Evolutionary conservation across 345 rosid species (phyloP).

Genomic region (Viola odorata): DNA sequence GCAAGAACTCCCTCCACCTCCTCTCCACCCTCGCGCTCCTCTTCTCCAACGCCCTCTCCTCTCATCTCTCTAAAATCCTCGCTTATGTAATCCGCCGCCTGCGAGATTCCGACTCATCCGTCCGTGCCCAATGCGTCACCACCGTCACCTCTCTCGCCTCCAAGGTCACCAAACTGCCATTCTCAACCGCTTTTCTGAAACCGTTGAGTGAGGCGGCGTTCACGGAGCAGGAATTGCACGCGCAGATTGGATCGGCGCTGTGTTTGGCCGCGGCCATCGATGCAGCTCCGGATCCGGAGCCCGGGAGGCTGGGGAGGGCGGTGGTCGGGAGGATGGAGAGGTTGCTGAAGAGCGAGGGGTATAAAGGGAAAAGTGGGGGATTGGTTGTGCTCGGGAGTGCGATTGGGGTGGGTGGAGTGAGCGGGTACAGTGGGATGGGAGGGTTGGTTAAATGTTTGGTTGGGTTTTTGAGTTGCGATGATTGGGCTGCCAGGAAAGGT

Average conservation of each 20-base stretch:
- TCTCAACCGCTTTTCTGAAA: conserved; percentile 55
- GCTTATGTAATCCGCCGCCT: conserved; percentile 58
- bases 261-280: conserved; percentile 83
- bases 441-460: conserved; percentile 55
- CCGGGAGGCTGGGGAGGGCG: conserved; percentile 41
- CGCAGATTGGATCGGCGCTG: conserved; percentile 80
- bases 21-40: conserved; percentile 51
- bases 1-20: conserved; percentile 69
- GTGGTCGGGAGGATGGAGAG: conserved; percentile 58
- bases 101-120: conserved; percentile 71
- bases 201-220: conserved; percentile 70
- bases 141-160: conserved; percentile 60
- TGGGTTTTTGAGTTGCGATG: conserved; percentile 58
- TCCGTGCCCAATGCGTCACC: conserved; percentile 63
- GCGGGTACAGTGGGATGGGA: conserved; percentile 23
- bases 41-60: conserved; percentile 48
- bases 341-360: conserved; percentile 56
- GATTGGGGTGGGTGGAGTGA: conserved; percentile 67
- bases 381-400: conserved; percentile 77
- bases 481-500: conserved; percentile 91
- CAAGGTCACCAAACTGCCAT: conserved; percentile 47
- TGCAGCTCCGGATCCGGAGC: conserved; percentile 63
- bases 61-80: conserved; percentile 64
- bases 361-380: conserved; percentile 71
- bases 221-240: conserved; percentile 75